Percentiles rank a stretch among this genome's conserved stretches.
phyloP scores from a whole-genome alignment of 352 stramenopile species.

The Globisporangium echinulatum region DNA sequence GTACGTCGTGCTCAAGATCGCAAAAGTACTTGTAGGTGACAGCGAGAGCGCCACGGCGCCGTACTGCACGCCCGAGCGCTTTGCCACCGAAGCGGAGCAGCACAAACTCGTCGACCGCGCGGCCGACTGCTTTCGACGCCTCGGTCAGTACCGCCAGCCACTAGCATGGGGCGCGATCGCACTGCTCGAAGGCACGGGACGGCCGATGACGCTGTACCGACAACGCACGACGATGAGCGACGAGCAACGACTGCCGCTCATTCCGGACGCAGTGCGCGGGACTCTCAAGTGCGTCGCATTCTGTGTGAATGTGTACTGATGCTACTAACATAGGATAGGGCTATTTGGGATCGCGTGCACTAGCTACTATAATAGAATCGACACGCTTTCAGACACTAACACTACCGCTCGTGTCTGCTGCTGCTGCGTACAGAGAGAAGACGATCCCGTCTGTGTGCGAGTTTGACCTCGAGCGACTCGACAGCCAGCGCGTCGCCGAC shows the following conservation, averaged over 20 bases:
- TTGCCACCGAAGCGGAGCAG: conserved; percentile 34
- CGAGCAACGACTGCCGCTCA: conserved; percentile 45
- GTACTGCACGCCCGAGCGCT: conserved; percentile 62
- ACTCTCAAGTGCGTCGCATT: conserved; percentile 35
- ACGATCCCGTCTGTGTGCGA: conserved; percentile 44
- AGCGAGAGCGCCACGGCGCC: conserved; percentile 39
- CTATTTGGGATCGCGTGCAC: no score
- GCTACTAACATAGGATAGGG: no score
- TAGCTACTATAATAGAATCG: no score
- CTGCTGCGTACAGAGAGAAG: conserved; percentile 33
- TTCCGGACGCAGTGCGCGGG: conserved; percentile 44
- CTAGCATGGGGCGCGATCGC: conserved; percentile 56
- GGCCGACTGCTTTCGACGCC: conserved; percentile 29
- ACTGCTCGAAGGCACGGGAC: conserved; percentile 33
- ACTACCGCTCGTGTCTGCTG: not conserved
- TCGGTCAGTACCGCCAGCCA: conserved; percentile 48
- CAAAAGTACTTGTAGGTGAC: conserved; percentile 54
- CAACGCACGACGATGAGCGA: conserved; percentile 54
- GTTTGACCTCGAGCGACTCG: conserved; percentile 45
- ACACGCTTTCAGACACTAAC: not conserved
- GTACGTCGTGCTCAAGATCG: conserved; percentile 60
- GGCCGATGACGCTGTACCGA: conserved; percentile 53
- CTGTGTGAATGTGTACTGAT: no score
- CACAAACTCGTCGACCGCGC: conserved; percentile 53
- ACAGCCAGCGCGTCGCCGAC: conserved; percentile 28